phyloP scores from a whole-genome alignment of 2,329 filamentous ascomycete species.

The Colletotrichum nymphaeae region DNA sequence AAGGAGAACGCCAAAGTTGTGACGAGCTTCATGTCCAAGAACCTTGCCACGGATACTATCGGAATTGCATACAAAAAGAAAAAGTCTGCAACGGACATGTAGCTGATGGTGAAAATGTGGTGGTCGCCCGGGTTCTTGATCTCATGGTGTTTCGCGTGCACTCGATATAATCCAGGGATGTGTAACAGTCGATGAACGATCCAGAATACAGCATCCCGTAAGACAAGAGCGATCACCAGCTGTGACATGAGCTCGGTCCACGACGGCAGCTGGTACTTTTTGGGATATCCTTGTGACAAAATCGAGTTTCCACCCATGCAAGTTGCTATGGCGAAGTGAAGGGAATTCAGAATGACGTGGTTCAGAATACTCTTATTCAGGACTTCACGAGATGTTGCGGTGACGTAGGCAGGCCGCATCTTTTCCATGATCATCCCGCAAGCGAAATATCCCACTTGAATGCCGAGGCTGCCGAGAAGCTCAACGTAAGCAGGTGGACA shows the following conservation, averaged over 20 bases:
- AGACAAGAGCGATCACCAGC: not conserved
- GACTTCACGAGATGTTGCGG: not conserved
- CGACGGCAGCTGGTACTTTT: not conserved
- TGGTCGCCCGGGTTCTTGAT: conserved; percentile 1
- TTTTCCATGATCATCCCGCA: not conserved
- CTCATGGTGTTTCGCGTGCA: conserved; percentile 18
- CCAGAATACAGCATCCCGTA: conserved; percentile 6
- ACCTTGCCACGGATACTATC: not conserved
- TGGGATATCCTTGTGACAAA: not conserved
- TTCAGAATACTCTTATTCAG: conserved; percentile 2
- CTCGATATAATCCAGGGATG: not conserved
- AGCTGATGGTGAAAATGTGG: conserved; percentile 9
- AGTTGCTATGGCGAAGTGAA: not conserved
- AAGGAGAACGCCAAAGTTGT: not conserved
- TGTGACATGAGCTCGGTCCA: not conserved
- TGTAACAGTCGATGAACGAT: not conserved
- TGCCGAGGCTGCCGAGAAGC: not conserved
- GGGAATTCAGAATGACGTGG: not conserved
- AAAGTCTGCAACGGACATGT: conserved; percentile 10
- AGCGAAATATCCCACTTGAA: conserved; percentile 1
- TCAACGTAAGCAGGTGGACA: conserved; percentile 4
- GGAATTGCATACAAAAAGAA: conserved; percentile 2
- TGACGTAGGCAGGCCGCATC: not conserved
- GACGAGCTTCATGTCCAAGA: conserved; percentile 8
- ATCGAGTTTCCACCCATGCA: not conserved